phyloP scores from a whole-genome alignment of 805 yeast genomes.

The Candida dajiaensis region DNA sequence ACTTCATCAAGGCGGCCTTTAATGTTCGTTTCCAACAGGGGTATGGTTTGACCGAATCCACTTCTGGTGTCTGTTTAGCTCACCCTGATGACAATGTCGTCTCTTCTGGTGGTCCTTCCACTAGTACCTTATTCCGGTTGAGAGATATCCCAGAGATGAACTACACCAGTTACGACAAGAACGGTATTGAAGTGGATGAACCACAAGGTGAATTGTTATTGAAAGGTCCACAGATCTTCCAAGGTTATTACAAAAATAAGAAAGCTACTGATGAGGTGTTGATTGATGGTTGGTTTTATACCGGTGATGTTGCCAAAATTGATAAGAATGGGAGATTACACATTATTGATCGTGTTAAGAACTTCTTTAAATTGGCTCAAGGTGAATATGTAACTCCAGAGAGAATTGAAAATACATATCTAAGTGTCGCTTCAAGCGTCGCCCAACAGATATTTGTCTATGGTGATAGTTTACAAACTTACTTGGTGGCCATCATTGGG shows the following conservation, averaged over 20 bases:
- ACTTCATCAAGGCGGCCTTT: constrained; percentile 47
- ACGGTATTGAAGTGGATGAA: constrained; percentile 19
- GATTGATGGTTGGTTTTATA: constrained; percentile 47
- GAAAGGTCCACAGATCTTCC: constrained; percentile 50
- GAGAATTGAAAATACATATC: constrained; percentile 51
- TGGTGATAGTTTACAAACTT: constrained; percentile 48
- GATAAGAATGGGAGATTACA: constrained; percentile 38
- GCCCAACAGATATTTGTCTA: constrained; percentile 45
- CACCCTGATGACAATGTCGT: constrained; percentile 26
- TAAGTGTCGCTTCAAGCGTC: constrained; percentile 34
- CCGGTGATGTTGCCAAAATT: constrained; percentile 53
- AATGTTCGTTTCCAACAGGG: constrained; percentile 41
- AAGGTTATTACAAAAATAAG: constrained; percentile 41
- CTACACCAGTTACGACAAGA: constrained; percentile 21
- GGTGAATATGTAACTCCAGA: constrained; percentile 65
- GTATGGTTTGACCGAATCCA: constrained; percentile 50
- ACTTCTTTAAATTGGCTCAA: constrained; percentile 49
- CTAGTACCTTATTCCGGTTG: constrained; percentile 41
- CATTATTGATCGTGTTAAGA: constrained; percentile 52
- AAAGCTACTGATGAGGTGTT: constrained; percentile 42
- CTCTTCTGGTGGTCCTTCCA: constrained; percentile 35
- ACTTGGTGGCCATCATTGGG: constrained; percentile 49
- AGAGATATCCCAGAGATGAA: constrained; percentile 44
- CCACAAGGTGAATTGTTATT: constrained; percentile 45
- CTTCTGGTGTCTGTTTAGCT: constrained; percentile 36